Conservation (phyloP, 805 yeast species). For the Yamadazyma tumulicola region DNA sequence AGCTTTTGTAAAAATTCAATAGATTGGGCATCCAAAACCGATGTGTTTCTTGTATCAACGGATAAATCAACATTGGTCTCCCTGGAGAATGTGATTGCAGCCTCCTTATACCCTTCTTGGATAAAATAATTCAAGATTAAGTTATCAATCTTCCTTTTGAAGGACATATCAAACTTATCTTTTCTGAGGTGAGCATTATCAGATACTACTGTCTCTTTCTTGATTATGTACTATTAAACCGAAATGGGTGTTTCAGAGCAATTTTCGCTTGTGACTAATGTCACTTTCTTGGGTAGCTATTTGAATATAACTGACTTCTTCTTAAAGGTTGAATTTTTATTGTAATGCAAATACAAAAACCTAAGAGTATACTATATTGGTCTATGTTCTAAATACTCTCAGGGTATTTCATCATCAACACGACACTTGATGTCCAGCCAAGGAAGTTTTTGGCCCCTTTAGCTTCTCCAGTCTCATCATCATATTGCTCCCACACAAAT, state of each 20-base stretch:
- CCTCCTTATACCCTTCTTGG: constrained; percentile 71
- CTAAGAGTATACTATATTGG: too few species aligned
- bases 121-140: constrained; percentile 71
- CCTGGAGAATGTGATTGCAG: constrained; percentile 58
- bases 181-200: too few species aligned
- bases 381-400: constrained; percentile 25
- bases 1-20: constrained; percentile 4
- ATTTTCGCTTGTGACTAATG: too few species aligned
- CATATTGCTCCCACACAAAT: constrained; percentile 87
- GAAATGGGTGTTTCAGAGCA: too few species aligned
- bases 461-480: constrained; percentile 69
- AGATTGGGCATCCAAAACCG: constrained; percentile 8
- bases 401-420: constrained; percentile 82
- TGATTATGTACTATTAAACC: too few species aligned
- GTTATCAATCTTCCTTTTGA: constrained; percentile 40
- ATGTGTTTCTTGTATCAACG: constrained; percentile 1
- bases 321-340: too few species aligned
- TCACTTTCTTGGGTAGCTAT: too few species aligned
- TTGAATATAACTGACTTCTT: too few species aligned
- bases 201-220: too few species aligned
- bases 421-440: constrained; percentile 90
- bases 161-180: constrained; percentile 5
- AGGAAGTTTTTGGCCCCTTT: constrained; percentile 84
- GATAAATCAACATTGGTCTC: constrained; percentile 43
- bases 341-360: too few species aligned